These are phyloP conservation scores for Iris macrosiphon DNA, from an alignment of 106 monocot species.

Conservation along the genomic window DNA sequence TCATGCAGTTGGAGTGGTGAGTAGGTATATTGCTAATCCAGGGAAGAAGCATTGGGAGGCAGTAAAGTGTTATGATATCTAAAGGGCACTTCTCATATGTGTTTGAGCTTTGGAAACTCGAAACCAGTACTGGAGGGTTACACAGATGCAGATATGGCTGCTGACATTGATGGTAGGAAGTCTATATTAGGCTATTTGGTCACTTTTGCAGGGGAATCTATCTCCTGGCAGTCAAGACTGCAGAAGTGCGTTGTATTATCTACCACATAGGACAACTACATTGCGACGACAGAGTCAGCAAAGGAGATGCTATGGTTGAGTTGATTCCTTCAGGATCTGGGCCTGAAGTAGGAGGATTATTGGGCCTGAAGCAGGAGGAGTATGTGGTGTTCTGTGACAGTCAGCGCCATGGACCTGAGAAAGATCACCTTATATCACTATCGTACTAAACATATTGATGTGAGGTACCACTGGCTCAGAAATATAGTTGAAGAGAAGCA, in stretches of 20 bases:
- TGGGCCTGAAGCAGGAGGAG: background rate
- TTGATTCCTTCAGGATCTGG: slow-evolving; percentile 2
- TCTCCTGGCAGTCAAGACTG: background rate
- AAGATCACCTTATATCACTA: background rate
- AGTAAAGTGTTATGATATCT: background rate
- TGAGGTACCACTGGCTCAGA: slow-evolving; percentile 2
- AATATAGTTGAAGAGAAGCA: background rate
- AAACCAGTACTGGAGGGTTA: background rate
- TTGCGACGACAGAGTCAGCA: background rate
- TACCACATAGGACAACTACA: background rate
- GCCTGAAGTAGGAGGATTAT: too few species aligned
- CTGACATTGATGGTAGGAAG: background rate
- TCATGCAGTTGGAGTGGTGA: background rate
- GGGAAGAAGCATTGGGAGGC: background rate
- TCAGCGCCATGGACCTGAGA: background rate
- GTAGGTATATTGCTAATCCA: background rate
- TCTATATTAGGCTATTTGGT: background rate
- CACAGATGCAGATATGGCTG: background rate
- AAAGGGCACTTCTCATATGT: background rate
- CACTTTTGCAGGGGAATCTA: background rate
- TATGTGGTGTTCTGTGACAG: slow-evolving; percentile 8
- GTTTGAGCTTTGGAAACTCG: background rate
- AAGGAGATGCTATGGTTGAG: slow-evolving; percentile 1
- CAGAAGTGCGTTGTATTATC: background rate
- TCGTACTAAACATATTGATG: too few species aligned